Percentiles rank a stretch among this genome's conserved stretches.
Evolutionary conservation across 306 rosid genomes (phyloP).

Genomic region (Rosa lucieae): DNA sequence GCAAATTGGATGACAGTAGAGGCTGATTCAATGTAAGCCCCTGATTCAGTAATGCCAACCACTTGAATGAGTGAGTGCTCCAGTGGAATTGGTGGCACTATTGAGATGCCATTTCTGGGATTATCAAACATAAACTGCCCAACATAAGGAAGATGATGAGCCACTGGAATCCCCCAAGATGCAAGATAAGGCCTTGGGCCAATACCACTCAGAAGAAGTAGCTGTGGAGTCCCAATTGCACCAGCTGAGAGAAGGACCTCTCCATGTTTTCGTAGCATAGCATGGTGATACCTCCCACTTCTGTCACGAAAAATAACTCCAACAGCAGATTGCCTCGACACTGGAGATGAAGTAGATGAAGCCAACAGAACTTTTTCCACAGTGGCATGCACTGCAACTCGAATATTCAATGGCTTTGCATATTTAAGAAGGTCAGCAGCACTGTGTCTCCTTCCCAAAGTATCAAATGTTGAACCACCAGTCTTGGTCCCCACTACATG

Average conservation of each 20-base stretch:
- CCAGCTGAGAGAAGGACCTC: slow-evolving; percentile 80
- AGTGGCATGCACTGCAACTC: slow-evolving; percentile 58
- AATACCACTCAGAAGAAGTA: slow-evolving; percentile 75
- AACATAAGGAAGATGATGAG: slow-evolving; percentile 65
- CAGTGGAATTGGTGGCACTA: slow-evolving; percentile 65
- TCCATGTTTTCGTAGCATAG: slow-evolving; percentile 52
- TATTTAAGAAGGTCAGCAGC: slow-evolving; percentile 68
- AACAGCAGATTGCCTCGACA: slow-evolving; percentile 30
- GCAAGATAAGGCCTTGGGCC: slow-evolving; percentile 77
- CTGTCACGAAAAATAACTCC: slow-evolving; percentile 69
- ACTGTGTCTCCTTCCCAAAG: slow-evolving; percentile 57
- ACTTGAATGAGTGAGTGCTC: slow-evolving; percentile 89
- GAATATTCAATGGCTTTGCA: slow-evolving; percentile 43
- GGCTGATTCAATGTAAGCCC: slow-evolving; percentile 82
- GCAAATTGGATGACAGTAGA: slow-evolving; percentile 67
- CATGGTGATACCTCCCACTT: slow-evolving; percentile 56
- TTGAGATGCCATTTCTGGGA: slow-evolving; percentile 75
- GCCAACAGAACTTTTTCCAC: slow-evolving; percentile 67
- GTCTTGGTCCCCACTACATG: slow-evolving; percentile 73
- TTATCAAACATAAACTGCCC: slow-evolving; percentile 82
- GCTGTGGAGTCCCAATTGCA: slow-evolving; percentile 90
- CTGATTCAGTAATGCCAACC: slow-evolving; percentile 73
- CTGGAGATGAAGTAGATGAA: slow-evolving; percentile 23
- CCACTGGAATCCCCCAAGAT: slow-evolving; percentile 74
- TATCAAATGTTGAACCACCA: slow-evolving; percentile 87